Conservation (phyloP, 1,284 basidiomycete genomes). For the Acaromyces ingoldii region DNA sequence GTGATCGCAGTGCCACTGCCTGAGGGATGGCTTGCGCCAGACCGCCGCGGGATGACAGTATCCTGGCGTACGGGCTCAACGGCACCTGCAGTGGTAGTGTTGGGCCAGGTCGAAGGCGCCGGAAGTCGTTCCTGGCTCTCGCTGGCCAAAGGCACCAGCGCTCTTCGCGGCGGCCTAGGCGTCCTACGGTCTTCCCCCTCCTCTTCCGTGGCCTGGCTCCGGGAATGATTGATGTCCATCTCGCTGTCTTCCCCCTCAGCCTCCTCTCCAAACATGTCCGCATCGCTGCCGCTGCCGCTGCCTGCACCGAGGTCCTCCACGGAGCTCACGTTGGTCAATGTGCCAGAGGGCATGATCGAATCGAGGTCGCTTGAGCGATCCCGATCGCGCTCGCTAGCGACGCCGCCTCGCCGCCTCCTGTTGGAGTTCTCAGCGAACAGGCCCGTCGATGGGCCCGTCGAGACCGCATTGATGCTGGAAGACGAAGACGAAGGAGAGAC, state of each 20-base stretch:
- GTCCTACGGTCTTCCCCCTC: conserved; percentile 32
- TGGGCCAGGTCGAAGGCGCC: too few species aligned
- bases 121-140: too few species aligned
- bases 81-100: too few species aligned
- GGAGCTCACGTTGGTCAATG: conserved; percentile 21
- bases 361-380: too few species aligned
- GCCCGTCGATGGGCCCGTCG: too few species aligned
- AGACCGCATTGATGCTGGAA: conserved; percentile 4
- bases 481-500: conserved; percentile 5
- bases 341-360: conserved; percentile 2
- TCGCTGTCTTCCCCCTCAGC: conserved; percentile 24
- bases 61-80: too few species aligned
- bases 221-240: conserved; percentile 8
- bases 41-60: not conserved
- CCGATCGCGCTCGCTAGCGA: too few species aligned
- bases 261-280: conserved; percentile 43
- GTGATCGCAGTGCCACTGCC: conserved; percentile 5
- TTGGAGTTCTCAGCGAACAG: too few species aligned
- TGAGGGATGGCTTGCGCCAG: not conserved
- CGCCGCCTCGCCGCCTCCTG: too few species aligned
- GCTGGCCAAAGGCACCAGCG: conserved; percentile 27
- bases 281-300: conserved; percentile 43
- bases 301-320: conserved; percentile 32
- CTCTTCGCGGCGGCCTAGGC: conserved; percentile 27
- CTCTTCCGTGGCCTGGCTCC: conserved; percentile 3